These are phyloP conservation scores for Ceratocystis alfenasii DNA, from an alignment of 2,329 filamentous ascomycete species.

Conservation along the genomic window DNA sequence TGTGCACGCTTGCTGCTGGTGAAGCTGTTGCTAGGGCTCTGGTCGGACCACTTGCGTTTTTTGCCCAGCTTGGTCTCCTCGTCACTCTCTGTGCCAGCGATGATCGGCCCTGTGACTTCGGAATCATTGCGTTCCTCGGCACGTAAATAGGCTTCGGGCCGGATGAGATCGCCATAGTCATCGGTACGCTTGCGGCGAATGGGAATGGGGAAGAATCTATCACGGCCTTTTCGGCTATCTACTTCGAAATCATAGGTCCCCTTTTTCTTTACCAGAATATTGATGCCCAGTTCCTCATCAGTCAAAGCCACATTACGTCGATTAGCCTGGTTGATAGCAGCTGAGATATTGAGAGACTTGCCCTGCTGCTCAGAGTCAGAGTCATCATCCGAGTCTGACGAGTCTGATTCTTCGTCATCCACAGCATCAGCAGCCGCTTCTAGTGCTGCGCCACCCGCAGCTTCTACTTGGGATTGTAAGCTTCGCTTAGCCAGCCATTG, in stretches of 20 bases:
- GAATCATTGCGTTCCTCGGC: slow-evolving; percentile 81
- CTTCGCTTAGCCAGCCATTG: slow-evolving; percentile 85
- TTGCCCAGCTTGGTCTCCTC: slow-evolving; percentile 61
- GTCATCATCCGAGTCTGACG: slow-evolving; percentile 75
- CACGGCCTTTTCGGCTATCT: slow-evolving; percentile 77
- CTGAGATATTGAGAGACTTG: slow-evolving; percentile 77
- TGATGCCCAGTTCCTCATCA: slow-evolving; percentile 85
- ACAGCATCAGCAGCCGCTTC: slow-evolving; percentile 56
- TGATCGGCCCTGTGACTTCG: slow-evolving; percentile 28
- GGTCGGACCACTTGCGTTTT: slow-evolving; percentile 78
- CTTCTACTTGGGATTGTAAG: slow-evolving; percentile 67
- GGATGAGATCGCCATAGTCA: slow-evolving; percentile 88
- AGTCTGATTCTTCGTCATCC: slow-evolving; percentile 74
- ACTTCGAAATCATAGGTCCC: slow-evolving; percentile 91
- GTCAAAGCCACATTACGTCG: slow-evolving; percentile 76
- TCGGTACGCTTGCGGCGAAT: slow-evolving; percentile 68
- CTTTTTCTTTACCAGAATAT: slow-evolving; percentile 76
- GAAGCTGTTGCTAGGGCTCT: slow-evolving; percentile 20
- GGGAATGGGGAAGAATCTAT: slow-evolving; percentile 82
- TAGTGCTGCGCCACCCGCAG: slow-evolving; percentile 49
- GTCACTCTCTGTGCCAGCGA: slow-evolving; percentile 37
- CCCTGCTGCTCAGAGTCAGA: slow-evolving; percentile 85
- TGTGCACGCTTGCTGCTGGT: slow-evolving; percentile 51
- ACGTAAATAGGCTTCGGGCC: slow-evolving; percentile 83
- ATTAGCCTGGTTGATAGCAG: slow-evolving; percentile 69